These are phyloP conservation scores for Dalbergia cochinchinensis DNA, from an alignment of 306 rosid species.

Conservation along the genomic window DNA sequence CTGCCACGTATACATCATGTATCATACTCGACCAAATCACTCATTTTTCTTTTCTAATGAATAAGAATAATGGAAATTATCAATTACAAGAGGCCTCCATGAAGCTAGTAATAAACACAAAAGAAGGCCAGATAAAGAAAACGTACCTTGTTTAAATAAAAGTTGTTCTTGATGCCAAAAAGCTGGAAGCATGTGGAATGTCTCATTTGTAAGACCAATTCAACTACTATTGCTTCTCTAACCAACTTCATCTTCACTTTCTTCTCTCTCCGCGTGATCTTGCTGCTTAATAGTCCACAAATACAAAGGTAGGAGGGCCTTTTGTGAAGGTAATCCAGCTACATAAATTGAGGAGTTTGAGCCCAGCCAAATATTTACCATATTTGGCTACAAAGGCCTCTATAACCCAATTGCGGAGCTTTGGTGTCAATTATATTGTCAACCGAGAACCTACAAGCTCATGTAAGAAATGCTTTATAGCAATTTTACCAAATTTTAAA, in stretches of 20 bases:
- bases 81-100: conserved; percentile 34
- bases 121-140: conserved; percentile 19
- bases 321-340: conserved; percentile 91
- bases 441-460: conserved; percentile 92
- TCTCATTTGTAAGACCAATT: conserved; percentile 27
- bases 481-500: conserved; percentile 71
- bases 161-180: conserved; percentile 21
- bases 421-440: conserved; percentile 54
- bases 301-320: conserved; percentile 66
- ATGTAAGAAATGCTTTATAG: conserved; percentile 78
- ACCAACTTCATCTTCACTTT: conserved; percentile 40
- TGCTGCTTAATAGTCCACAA: conserved; percentile 51
- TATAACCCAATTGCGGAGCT: conserved; percentile 75
- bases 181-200: conserved; percentile 21
- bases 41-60: background rate
- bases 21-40: background rate
- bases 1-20: too few species aligned
- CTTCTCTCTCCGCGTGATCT: conserved; percentile 55
- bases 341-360: conserved; percentile 79
- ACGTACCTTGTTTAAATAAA: conserved; percentile 1
- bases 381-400: conserved; percentile 87
- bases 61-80: conserved; percentile 25
- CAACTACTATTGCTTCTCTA: conserved; percentile 35
- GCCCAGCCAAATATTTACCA: conserved; percentile 99
- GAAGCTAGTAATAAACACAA: conserved; percentile 20